Evolutionary conservation across 306 rosid species (phyloP).

Genomic region (Rosa lucieae): DNA sequence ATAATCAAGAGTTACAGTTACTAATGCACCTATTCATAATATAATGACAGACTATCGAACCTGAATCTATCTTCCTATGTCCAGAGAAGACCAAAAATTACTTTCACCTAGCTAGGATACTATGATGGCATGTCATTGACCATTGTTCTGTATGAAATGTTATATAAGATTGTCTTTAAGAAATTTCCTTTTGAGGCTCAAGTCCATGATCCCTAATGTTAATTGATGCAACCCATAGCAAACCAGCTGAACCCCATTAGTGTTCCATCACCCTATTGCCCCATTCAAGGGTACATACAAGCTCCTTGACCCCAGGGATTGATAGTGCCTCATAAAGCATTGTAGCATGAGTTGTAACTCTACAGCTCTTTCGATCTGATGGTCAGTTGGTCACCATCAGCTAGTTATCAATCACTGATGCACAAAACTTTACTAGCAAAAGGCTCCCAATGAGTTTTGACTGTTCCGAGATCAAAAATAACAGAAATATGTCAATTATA

Average conservation of each 20-base stretch:
- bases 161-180: background rate
- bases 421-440: background rate
- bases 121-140: background rate
- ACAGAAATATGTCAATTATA: background rate
- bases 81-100: background rate
- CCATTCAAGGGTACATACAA: conserved; percentile 11
- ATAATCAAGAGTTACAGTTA: too few relatives aligned
- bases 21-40: too few relatives aligned
- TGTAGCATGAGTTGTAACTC: conserved; percentile 1
- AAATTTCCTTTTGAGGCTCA: background rate
- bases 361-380: background rate
- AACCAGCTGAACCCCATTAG: background rate
- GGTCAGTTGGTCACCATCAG: background rate
- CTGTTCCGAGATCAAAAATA: background rate
- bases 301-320: conserved; percentile 3
- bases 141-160: background rate
- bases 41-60: too few relatives aligned
- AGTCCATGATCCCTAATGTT: background rate
- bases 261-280: conserved; percentile 4
- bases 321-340: conserved; percentile 6
- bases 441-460: background rate
- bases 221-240: conserved; percentile 1
- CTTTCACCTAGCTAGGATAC: background rate
- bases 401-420: background rate
- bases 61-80: too few relatives aligned